Base-by-base conservation (phyloP, 768 basidiomycete genomes). In the Hypholoma fasciculare region DNA sequence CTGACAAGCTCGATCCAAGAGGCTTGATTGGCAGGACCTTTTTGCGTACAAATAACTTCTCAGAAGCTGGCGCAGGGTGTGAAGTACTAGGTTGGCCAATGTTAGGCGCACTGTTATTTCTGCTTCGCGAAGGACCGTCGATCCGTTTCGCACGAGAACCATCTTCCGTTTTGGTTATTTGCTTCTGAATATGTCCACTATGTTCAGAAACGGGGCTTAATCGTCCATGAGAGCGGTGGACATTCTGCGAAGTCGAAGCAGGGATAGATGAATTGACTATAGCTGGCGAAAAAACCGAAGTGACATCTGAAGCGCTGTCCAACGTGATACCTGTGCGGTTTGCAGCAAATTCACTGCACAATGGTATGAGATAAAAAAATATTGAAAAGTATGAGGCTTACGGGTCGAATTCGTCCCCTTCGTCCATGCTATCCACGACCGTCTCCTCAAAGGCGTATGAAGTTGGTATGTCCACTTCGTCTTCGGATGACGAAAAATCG, bases 341-440 rank as follows among this genome's bases (percentile, higher is more conserved):
- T 0, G 84, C 84, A 8, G 87, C 85, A 70, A 90, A 92, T 54
- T 88, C 86, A 1, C 90, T 92, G 63, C 23, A 60, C 38, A 51
- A 49, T 20, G 7, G 30, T 7, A 34, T 38, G 42, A 44, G 44
- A 59, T 8, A 34, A 49, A 56, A 20, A 1, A 17, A 9, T 2
- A 17, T 58, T 27, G 56, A 47, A 17, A 49, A 44, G 19, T 51
- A 38, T 14, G 40, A 13, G 38, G 76, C 88, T 66, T 68, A 92
- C 90, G 89, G 89, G 66, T 92, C 91, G 61, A 92, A 92, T 59
- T 89, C 90, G 61, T 91, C 88, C 1, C 74, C 85, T 50, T 87
- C 88, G 62, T 84, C 84, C 72, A 82, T 78, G 54, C 75, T 81
- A 43, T 79, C 84, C 43, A 70, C 78, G 12, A 73, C 79, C 8